These are phyloP conservation scores for Scolecobasidium constrictum DNA, from an alignment of 2,329 filamentous ascomycete species.

Conservation along the genomic window DNA sequence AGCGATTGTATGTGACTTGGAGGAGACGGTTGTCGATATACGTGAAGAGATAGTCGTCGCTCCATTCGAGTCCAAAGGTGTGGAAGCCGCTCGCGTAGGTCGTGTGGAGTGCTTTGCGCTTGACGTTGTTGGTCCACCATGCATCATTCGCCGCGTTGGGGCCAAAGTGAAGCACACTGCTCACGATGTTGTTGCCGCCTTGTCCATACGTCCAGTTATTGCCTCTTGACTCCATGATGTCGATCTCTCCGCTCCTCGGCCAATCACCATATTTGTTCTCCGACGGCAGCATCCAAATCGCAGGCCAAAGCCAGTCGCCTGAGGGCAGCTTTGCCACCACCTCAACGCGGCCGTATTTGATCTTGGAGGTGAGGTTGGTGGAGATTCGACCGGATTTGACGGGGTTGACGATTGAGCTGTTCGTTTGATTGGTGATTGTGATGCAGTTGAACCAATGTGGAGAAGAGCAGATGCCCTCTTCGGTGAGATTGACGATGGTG, in stretches of 20 bases:
- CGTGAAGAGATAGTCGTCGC: slow-evolving; percentile 77
- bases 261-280: slow-evolving; percentile 62
- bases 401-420: slow-evolving; percentile 66
- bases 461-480: slow-evolving; percentile 58
- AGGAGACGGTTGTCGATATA: slow-evolving; percentile 72
- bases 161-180: slow-evolving; percentile 74
- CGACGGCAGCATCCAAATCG: slow-evolving; percentile 82
- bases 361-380: slow-evolving; percentile 56
- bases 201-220: slow-evolving; percentile 69
- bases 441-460: slow-evolving; percentile 50
- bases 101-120: slow-evolving; percentile 62
- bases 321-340: slow-evolving; percentile 64
- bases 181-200: slow-evolving; percentile 72
- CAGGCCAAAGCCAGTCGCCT: slow-evolving; percentile 84
- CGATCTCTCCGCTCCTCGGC: slow-evolving; percentile 74
- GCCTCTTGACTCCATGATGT: slow-evolving; percentile 69
- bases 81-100: slow-evolving; percentile 61
- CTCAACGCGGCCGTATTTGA: slow-evolving; percentile 75
- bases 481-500: slow-evolving; percentile 52
- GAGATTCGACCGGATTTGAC: slow-evolving; percentile 69
- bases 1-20: slow-evolving; percentile 69
- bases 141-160: slow-evolving; percentile 61
- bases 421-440: slow-evolving; percentile 63
- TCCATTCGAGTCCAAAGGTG: slow-evolving; percentile 77
- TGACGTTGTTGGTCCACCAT: slow-evolving; percentile 77